Evolutionary conservation across 208 protist species (phyloP), one percentile per base, ranked within the genome.

Genomic region (Endotrypanum monterogeii): DNA sequence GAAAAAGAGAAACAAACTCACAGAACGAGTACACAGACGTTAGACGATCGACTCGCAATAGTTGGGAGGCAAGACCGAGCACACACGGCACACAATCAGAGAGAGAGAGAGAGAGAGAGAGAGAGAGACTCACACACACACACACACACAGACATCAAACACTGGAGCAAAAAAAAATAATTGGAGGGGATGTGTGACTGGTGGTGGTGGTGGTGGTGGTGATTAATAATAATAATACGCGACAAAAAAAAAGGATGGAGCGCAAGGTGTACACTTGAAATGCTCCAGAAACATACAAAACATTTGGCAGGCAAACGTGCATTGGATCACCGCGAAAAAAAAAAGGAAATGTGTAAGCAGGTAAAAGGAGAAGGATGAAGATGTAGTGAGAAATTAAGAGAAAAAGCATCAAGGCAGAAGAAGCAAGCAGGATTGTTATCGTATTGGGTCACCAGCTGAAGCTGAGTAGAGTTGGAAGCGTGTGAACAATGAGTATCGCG

Each of bases 381-480:
- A 41, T 12, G 67, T 52, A 52, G 39, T 44, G 14, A 35, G 55
- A 70, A 51, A 30, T 8, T 67, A 44, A 44, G 9, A 56, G 0
- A 35, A 23, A 72, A 12, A 54, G 25, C 56, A 28, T 71, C 60
- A 63, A 76, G 3, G 41, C 18, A 32, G 39, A 18, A 67, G 30
- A 60, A 39, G 32, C 37, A 30, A 18, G 18, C 30, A 7, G 2
- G 7, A 46, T 25, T 39, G 35, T 25, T 20, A 20, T 20, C 2
- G 58, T 63, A 20, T 46, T 48, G 5, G 32, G 2, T 35, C 23
- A 37, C 25, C 58, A 32, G 58, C 7, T 63, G 32, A n/a, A 39
- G 16, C 35, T 20, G 14, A 25, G 6, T 12, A 28, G 16, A 46
- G 16, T 35, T 25, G 18, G 44, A 28, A 12, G 30, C 32, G 6